Base-by-base conservation (phyloP, 2,329 filamentous ascomycete species). In the Microcyclospora tardicrescens region DNA sequence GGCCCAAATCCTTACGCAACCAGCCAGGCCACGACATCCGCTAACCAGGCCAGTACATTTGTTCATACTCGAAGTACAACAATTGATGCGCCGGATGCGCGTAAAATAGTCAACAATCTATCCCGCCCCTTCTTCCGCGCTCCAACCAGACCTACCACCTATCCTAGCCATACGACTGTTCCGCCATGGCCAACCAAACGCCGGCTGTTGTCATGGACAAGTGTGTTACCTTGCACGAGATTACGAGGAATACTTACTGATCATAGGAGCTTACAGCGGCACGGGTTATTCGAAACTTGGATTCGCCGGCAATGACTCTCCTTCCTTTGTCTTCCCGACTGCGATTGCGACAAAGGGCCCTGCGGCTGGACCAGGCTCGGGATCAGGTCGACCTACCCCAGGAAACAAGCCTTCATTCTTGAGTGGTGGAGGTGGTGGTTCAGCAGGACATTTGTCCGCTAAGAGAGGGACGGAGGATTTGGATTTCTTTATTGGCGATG, bases 131-230 rank as follows among this genome's bases (percentile, higher is more conserved):
- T 24, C 8, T 8, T 24, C 19, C 19, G 8, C 19, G 19, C 19
- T 24, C 19, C 8, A 24, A 8, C 19, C 19, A 24, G 19, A 24
- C 19, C 19, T 5, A 5, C 19, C 19, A 24, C 19, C 19, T 24
- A 24, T 24, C 19, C 19, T 24, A 24, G 19, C 19, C 8, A 24
- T 8, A 24, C 19, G 19, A 5, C 8, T 24, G 19, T 24, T 38
- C 46, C 46, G 71, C 61, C 56, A 98, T 98, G 91, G 89, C 91
- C 61, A 82, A 83, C 70, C 89, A 96, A 78, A 96, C 91, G 62
- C 91, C 91, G 58, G 91, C 91, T 84, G 91, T 98, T 95, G 91
- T 98, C 85, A 98, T 98, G 89, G 91, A 98, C 91, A 98, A 98
- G 91, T 95, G 81, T 42, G 50, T 39, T 31, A 14, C 27, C 16